Percentiles rank a stretch among this genome's conserved stretches.
phyloP scores from a whole-genome alignment of 2,329 filamentous ascomycete genomes.

The Cordyceps cateniannulata region DNA sequence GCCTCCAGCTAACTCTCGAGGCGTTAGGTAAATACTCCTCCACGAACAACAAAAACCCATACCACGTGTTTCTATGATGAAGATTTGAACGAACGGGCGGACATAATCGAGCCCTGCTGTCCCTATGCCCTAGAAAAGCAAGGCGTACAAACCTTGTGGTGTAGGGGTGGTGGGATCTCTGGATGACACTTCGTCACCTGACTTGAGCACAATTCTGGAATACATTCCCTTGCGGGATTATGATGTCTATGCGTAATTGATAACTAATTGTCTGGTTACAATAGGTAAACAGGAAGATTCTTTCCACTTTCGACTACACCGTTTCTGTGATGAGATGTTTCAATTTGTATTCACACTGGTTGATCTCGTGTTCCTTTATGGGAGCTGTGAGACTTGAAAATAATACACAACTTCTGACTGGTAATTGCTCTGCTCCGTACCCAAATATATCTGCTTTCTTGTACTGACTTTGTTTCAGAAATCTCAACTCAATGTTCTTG shows the following conservation, averaged over 20 bases:
- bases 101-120: slow-evolving; percentile 53
- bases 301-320: slow-evolving; percentile 15
- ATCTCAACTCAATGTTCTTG: not conserved
- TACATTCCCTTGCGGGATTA: not conserved
- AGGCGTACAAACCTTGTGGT: slow-evolving; percentile 58
- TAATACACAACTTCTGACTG: slow-evolving; percentile 47
- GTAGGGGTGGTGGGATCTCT: slow-evolving; percentile 44
- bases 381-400: slow-evolving; percentile 43
- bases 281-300: slow-evolving; percentile 28
- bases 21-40: slow-evolving; percentile 34
- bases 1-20: slow-evolving; percentile 30
- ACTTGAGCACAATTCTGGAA: slow-evolving; percentile 25
- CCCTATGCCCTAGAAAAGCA: slow-evolving; percentile 42
- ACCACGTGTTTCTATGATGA: slow-evolving; percentile 43
- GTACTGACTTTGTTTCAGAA: not conserved
- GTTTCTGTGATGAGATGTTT: slow-evolving; percentile 40
- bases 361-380: slow-evolving; percentile 38
- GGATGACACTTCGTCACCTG: slow-evolving; percentile 63
- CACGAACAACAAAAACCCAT: slow-evolving; percentile 21
- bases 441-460: not conserved
- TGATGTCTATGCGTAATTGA: slow-evolving; percentile 1
- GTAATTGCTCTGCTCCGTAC: slow-evolving; percentile 27
- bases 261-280: slow-evolving; percentile 25
- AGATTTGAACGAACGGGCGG: slow-evolving; percentile 64
- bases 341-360: slow-evolving; percentile 54